A percentile compares a stretch with the other conserved stretches of the same genome.
Evolutionary conservation across 805 yeast species (phyloP).

Genomic region (Aciculoconidium aculeatum): DNA sequence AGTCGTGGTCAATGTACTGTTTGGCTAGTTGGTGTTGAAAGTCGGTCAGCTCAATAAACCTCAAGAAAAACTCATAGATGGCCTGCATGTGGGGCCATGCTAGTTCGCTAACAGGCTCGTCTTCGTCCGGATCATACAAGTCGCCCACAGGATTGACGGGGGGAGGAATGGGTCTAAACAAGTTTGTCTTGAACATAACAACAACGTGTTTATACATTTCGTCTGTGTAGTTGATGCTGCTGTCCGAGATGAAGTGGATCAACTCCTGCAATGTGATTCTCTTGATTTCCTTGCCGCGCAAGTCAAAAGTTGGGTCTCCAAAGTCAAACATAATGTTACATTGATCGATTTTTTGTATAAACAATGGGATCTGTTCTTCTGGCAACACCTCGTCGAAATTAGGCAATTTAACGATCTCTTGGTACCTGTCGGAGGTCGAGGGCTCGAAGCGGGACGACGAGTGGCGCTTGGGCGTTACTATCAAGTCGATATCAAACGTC

Average conservation of each 20-base stretch:
- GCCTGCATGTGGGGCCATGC: constrained; percentile 99
- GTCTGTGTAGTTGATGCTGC: constrained; percentile 80
- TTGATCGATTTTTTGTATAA: constrained; percentile 85
- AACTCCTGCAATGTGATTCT: constrained; percentile 82
- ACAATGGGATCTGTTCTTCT: constrained; percentile 72
- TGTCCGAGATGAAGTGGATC: constrained; percentile 78
- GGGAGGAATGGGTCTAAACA: constrained; percentile 95
- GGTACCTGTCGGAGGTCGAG: constrained; percentile 34
- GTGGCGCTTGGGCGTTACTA: constrained; percentile 79
- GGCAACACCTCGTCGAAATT: constrained; percentile 80
- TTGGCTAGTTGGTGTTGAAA: constrained; percentile 91
- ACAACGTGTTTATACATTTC: constrained; percentile 87
- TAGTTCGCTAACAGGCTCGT: constrained; percentile 92
- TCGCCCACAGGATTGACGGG: constrained; percentile 98
- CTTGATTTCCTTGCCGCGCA: constrained; percentile 89
- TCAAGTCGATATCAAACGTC: constrained; percentile 70
- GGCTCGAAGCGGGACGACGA: constrained; percentile 90
- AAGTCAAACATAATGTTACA: constrained; percentile 94
- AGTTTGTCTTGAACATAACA: constrained; percentile 80
- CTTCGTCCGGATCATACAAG: constrained; percentile 95
- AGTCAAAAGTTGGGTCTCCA: constrained; percentile 85
- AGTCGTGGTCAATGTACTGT: constrained; percentile 87
- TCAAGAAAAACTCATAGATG: constrained; percentile 87
- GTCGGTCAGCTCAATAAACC: constrained; percentile 92
- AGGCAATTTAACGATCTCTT: constrained; percentile 67